These are phyloP conservation scores for Aphanomyces euteiches DNA, from an alignment of 352 stramenopile species.

Conservation along the genomic window DNA sequence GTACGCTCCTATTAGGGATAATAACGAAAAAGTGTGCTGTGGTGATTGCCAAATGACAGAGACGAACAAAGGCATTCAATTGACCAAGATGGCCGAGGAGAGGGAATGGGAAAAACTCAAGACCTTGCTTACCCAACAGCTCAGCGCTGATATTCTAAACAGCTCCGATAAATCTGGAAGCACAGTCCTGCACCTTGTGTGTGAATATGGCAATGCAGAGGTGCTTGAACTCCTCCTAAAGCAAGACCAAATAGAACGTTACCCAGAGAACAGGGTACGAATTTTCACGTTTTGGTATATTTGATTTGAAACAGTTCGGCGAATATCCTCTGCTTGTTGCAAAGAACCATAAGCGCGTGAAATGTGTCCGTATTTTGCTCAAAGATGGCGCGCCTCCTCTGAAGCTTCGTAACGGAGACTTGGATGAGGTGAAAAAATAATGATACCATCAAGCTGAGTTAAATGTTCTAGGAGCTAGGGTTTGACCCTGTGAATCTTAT, in stretches of 20 bases:
- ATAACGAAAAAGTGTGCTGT: not conserved
- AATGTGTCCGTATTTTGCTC: constrained; percentile 16
- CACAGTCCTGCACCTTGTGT: constrained; percentile 1
- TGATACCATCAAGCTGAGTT: no score
- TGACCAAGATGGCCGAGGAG: constrained; percentile 3
- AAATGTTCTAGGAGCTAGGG: no score
- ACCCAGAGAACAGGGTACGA: not conserved
- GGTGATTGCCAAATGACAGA: not conserved
- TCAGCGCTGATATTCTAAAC: not conserved
- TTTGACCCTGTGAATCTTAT: not conserved
- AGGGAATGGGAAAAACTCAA: constrained; percentile 10
- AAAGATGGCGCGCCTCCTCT: constrained; percentile 10
- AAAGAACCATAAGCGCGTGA: not conserved
- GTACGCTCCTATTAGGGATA: not conserved
- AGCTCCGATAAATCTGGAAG: not conserved
- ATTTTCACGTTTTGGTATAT: not conserved
- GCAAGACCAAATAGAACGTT: not conserved
- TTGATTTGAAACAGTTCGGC: not conserved
- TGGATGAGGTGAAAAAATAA: not conserved
- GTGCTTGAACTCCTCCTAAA: constrained; percentile 5
- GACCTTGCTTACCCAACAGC: not conserved
- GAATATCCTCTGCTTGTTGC: constrained; percentile 16
- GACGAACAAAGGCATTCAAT: not conserved
- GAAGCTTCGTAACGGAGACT: not conserved
- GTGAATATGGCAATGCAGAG: constrained; percentile 7